phyloP scores from a whole-genome alignment of 441 rosid species.

The Gossypium schwendimanii region DNA sequence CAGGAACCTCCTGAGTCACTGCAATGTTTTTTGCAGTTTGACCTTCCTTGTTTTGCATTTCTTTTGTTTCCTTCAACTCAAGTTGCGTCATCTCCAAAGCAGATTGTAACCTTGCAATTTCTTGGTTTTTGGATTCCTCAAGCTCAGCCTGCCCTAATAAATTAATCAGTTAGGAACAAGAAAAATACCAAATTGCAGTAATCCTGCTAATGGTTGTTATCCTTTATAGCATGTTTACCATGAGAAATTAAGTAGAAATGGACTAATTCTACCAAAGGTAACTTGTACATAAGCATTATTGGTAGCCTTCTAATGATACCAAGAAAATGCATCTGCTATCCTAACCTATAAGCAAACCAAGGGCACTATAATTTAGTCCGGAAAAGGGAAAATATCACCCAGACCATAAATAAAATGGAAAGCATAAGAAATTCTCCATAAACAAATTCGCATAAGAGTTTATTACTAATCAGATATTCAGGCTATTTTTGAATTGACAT shows the following conservation, averaged over 20 bases:
- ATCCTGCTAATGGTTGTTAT: neutral
- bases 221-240: neutral
- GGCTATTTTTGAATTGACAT: neutral
- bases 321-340: neutral
- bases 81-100: constrained; percentile 59
- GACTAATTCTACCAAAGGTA: neutral
- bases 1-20: constrained; percentile 40
- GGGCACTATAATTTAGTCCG: neutral
- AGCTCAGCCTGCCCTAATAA: constrained; percentile 43
- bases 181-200: neutral
- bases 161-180: constrained; percentile 18
- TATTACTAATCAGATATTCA: neutral
- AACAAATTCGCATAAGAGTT: neutral
- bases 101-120: constrained; percentile 60
- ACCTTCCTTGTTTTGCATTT: constrained; percentile 35
- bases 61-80: constrained; percentile 41
- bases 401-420: neutral
- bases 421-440: neutral
- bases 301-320: neutral
- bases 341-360: neutral
- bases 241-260: neutral
- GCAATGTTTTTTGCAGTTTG: constrained; percentile 36
- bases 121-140: constrained; percentile 63
- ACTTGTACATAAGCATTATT: neutral
- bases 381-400: neutral